Percentiles rank a stretch among this genome's conserved stretches.
phyloP scores from a whole-genome alignment of 148 eudicot species.

The Camellia granthamiana region DNA sequence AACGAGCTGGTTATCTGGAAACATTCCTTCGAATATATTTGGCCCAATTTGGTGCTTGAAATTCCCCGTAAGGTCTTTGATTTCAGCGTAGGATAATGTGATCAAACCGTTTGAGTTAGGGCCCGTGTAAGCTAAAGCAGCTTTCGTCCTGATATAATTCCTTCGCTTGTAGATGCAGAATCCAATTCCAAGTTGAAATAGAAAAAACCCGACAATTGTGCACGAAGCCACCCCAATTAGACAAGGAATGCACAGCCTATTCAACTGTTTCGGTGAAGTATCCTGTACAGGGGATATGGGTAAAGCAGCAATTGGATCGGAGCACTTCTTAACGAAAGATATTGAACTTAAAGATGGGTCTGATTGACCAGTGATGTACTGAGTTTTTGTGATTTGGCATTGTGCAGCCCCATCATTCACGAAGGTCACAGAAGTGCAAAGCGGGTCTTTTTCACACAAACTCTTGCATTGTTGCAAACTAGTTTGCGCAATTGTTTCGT shows the following conservation, averaged over 20 bases:
- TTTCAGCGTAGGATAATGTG: constrained; percentile 43
- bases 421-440: constrained; percentile 58
- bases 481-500: constrained; percentile 31
- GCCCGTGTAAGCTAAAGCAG: constrained; percentile 29
- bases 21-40: constrained; percentile 37
- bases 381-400: constrained; percentile 47
- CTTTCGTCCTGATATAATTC: constrained; percentile 24
- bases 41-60: constrained; percentile 49
- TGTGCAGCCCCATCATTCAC: constrained; percentile 42
- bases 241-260: constrained; percentile 34
- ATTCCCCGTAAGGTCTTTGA: constrained; percentile 47
- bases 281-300: constrained; percentile 25
- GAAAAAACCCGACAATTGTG: constrained; percentile 30
- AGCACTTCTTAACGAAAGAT: constrained; percentile 57
- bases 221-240: constrained; percentile 41
- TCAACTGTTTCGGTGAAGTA: constrained; percentile 9
- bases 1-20: constrained; percentile 32
- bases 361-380: constrained; percentile 45
- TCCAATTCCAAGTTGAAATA: constrained; percentile 43
- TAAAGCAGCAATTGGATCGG: constrained; percentile 48
- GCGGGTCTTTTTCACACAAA: constrained; percentile 43
- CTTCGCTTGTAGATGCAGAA: constrained; percentile 41
- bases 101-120: constrained; percentile 34
- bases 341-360: constrained; percentile 41
- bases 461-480: constrained; percentile 42